phyloP scores from a whole-genome alignment of 768 basidiomycete genomes.

The Lactarius quietus region DNA sequence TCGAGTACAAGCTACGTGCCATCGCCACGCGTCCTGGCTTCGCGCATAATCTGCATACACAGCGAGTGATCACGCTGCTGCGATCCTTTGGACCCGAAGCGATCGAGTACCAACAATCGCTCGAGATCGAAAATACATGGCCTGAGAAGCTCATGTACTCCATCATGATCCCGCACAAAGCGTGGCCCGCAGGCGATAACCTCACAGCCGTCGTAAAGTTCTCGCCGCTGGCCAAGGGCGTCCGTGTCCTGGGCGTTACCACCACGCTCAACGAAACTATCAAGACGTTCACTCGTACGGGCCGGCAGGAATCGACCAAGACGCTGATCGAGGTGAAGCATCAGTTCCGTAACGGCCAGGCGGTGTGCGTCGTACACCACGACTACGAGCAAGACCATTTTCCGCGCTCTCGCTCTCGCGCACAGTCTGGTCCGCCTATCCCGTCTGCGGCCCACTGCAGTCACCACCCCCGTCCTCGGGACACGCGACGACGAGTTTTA shows the following conservation, averaged over 20 bases:
- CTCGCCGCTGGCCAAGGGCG: constrained; percentile 82
- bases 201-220: constrained; percentile 83
- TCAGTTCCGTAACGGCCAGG: constrained; percentile 60
- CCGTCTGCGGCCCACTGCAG: constrained; percentile 17
- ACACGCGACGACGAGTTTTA: neutral
- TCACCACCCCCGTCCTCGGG: neutral
- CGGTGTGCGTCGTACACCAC: constrained; percentile 35
- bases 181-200: constrained; percentile 88
- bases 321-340: constrained; percentile 61
- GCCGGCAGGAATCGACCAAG: constrained; percentile 57
- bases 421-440: constrained; percentile 1
- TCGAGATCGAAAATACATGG: constrained; percentile 97
- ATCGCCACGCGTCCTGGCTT: constrained; percentile 76
- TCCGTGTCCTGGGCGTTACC: constrained; percentile 59
- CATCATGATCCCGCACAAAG: constrained; percentile 91
- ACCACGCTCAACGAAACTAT: constrained; percentile 74
- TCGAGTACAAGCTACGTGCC: constrained; percentile 89
- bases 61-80: constrained; percentile 59
- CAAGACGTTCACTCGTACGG: constrained; percentile 53
- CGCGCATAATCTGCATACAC: constrained; percentile 60
- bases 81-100: constrained; percentile 77
- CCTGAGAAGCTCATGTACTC: constrained; percentile 96
- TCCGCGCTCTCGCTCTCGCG: constrained; percentile 25
- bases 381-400: constrained; percentile 26
- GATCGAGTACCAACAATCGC: constrained; percentile 92